These are phyloP conservation scores for Paraurostyla sp. DNA, from an alignment of 73 alveolate genomes.

Conservation along the genomic window DNA sequence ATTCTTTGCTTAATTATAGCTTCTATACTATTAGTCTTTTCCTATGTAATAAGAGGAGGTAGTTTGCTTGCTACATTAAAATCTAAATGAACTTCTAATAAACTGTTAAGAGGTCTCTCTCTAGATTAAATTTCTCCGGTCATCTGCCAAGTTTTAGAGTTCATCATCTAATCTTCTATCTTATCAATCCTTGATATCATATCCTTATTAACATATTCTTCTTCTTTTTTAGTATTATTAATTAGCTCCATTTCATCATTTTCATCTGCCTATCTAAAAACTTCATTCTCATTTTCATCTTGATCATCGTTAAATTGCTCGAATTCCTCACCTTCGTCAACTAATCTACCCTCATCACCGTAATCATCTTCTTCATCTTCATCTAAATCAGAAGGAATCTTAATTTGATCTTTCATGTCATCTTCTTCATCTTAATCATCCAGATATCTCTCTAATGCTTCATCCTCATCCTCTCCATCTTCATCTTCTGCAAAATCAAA, in stretches of 20 bases:
- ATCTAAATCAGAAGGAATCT: slow-evolving; percentile 29
- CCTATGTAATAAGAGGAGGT: slow-evolving; percentile 70
- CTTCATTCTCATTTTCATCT: slow-evolving; percentile 10
- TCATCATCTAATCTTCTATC: slow-evolving; percentile 69
- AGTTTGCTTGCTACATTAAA: slow-evolving; percentile 67
- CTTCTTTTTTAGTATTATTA: background rate
- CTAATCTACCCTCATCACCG: slow-evolving; percentile 31
- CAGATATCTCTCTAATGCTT: slow-evolving; percentile 12
- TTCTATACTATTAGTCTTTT: slow-evolving; percentile 64
- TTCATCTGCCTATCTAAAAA: slow-evolving; percentile 14
- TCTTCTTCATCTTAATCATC: slow-evolving; percentile 50
- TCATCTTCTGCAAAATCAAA: slow-evolving; percentile 11
- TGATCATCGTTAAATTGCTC: slow-evolving; percentile 13
- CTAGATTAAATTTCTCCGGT: slow-evolving; percentile 72
- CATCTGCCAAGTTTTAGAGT: slow-evolving; percentile 74
- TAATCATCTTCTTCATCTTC: slow-evolving; percentile 49
- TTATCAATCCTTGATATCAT: slow-evolving; percentile 39
- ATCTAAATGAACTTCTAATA: slow-evolving; percentile 71
- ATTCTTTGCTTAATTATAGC: slow-evolving; percentile 74
- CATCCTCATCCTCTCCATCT: slow-evolving; percentile 28
- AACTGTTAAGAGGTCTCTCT: slow-evolving; percentile 72
- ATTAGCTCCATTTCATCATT: background rate
- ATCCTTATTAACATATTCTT: slow-evolving; percentile 54
- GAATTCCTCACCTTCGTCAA: slow-evolving; percentile 33
- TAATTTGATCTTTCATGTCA: slow-evolving; percentile 33